A percentile compares a stretch with the other conserved stretches of the same genome.
These are phyloP conservation scores for Colletotrichum sidae DNA, from an alignment of 2,329 filamentous ascomycete species.

Conservation along the genomic window DNA sequence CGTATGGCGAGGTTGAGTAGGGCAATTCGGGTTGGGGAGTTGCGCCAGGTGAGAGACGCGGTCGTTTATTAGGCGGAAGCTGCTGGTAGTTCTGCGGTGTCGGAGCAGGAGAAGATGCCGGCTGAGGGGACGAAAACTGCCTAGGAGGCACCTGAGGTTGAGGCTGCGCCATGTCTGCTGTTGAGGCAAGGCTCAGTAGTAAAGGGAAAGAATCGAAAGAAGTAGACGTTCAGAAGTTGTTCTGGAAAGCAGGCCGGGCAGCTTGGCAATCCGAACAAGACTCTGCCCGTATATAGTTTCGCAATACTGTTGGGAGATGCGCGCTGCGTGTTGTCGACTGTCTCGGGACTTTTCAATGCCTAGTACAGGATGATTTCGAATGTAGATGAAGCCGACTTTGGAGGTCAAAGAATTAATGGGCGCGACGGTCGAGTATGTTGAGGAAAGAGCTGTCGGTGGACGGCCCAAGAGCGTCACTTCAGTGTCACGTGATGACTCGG, in stretches of 20 bases:
- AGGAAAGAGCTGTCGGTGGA: slow-evolving; percentile 32
- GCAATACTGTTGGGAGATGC: not conserved
- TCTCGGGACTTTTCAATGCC: too few relatives aligned
- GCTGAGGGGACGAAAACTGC: slow-evolving; percentile 72
- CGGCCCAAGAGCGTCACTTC: slow-evolving; percentile 43
- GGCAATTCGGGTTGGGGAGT: slow-evolving; percentile 75
- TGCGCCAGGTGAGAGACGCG: slow-evolving; percentile 76
- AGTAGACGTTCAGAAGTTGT: slow-evolving; percentile 29
- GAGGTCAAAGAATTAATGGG: not conserved
- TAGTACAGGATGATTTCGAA: too few relatives aligned
- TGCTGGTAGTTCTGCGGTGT: slow-evolving; percentile 61
- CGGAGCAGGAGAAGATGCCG: slow-evolving; percentile 70
- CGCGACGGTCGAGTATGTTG: slow-evolving; percentile 29
- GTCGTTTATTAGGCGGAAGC: slow-evolving; percentile 79
- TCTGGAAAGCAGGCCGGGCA: slow-evolving; percentile 56
- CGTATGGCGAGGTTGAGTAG: slow-evolving; percentile 65
- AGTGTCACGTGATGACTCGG: slow-evolving; percentile 53
- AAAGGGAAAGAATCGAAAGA: slow-evolving; percentile 30
- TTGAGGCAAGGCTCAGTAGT: slow-evolving; percentile 7
- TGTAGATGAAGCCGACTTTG: not conserved
- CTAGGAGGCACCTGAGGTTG: slow-evolving; percentile 64
- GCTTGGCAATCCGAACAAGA: slow-evolving; percentile 60
- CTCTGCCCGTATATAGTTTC: slow-evolving; percentile 57
- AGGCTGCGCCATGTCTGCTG: slow-evolving; percentile 67
- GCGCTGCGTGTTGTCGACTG: too few relatives aligned